Conservation (phyloP, 2,329 filamentous ascomycete genomes). For the Trichoderma citrinoviride region DNA sequence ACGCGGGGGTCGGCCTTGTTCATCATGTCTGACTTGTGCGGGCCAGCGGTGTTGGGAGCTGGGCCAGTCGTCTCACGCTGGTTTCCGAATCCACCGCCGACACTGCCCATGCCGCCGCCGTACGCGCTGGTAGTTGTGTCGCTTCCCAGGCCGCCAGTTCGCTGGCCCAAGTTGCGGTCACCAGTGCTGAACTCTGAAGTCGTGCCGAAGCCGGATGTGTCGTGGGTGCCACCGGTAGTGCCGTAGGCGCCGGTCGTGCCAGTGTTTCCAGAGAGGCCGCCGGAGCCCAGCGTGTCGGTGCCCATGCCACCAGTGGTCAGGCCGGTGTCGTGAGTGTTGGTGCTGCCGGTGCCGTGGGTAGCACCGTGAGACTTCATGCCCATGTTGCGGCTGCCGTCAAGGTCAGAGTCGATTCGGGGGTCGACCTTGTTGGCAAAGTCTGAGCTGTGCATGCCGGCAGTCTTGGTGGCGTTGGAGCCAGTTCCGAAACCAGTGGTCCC, state of each 20-base stretch:
- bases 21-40: constrained; percentile 50
- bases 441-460: constrained; percentile 41
- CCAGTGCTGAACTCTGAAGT: background rate
- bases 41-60: constrained; percentile 38
- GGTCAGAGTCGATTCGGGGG: constrained; percentile 54
- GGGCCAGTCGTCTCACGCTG: constrained; percentile 29
- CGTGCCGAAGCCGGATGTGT: background rate
- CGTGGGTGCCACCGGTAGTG: background rate
- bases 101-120: constrained; percentile 25
- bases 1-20: constrained; percentile 58
- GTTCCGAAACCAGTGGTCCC: background rate
- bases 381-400: constrained; percentile 38
- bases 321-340: constrained; percentile 32
- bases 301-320: constrained; percentile 33
- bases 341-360: constrained; percentile 17
- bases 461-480: constrained; percentile 17
- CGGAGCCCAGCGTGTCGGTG: constrained; percentile 24
- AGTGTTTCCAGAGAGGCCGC: constrained; percentile 18
- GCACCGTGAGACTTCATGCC: constrained; percentile 25
- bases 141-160: constrained; percentile 27
- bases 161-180: background rate
- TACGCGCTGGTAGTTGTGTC: constrained; percentile 4
- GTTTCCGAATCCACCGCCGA: constrained; percentile 24
- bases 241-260: constrained; percentile 26
- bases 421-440: constrained; percentile 50